Base-by-base conservation (phyloP, 1,284 basidiomycete species). In the Malassezia vespertilionis region DNA sequence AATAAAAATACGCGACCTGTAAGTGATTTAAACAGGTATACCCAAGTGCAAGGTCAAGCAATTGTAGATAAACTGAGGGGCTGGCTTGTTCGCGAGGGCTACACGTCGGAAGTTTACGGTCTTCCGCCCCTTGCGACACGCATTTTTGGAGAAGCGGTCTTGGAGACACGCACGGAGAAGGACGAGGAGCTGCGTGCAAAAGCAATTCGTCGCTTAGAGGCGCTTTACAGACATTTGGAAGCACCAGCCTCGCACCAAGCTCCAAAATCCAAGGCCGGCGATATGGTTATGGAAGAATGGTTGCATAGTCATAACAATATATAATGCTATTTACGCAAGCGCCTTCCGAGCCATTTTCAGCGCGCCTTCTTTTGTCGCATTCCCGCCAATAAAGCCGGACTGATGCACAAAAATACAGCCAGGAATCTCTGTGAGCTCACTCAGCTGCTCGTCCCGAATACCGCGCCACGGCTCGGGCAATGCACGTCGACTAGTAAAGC, bases 381-480 rank as follows among this genome's bases (percentile, higher is more conserved):
- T 63, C 80, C 86, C 88, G 62, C 89, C 93, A 63, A 90, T 96
- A 71, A 97, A 97, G 3, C 91, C 91, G 50, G 82, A 84, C 1
- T 88, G 86, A 73, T 97, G 91, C 22, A 90, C 82, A 69, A 97
- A 97, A 46, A 95, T 80, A 44, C 88, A 80, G 1, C 82, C 86
- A 1, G 58, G 53, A 54, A 96, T 81, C 2, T 86, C 87, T 10
- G 80, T 81, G 11, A 80, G 72, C 57, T 81, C 74, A 37, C 80
- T 82, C 34, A 97, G 75, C 40, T 78, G 77, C 8, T 84, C 82
- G 69, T 97, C 93, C 34, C 93, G 77, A 31, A 91, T 73, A 8
- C 93, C 91, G 53, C 90, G 78, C 91, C 93, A 97, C 4, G 73
- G 75, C 72, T 95, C 88, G 2, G 93, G 91, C 30, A 97, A 75